Evolutionary conservation across 352 stramenopile genomes (phyloP).

Genomic region (Achlya hypogyna): DNA sequence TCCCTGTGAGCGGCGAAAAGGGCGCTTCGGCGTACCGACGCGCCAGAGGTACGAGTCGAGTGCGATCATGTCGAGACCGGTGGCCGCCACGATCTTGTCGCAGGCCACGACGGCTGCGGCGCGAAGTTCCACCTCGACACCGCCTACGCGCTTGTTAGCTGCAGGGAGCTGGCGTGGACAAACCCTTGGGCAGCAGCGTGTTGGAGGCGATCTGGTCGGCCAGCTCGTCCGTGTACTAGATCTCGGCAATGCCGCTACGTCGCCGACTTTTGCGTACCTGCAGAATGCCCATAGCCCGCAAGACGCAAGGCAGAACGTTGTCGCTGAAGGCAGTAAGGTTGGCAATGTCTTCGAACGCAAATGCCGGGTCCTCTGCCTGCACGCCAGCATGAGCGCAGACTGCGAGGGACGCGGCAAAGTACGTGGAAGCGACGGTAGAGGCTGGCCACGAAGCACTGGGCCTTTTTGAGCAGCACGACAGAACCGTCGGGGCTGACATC

Average conservation of each 20-base stretch:
- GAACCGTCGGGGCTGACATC: slow-evolving; percentile 34
- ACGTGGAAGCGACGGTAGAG: slow-evolving; percentile 67
- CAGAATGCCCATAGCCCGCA: slow-evolving; percentile 57
- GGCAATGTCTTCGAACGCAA: slow-evolving; percentile 51
- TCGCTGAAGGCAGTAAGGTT: slow-evolving; percentile 56
- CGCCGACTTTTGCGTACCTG: slow-evolving; percentile 29
- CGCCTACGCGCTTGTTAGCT: not conserved
- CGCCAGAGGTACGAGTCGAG: slow-evolving; percentile 69
- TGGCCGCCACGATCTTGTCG: slow-evolving; percentile 50
- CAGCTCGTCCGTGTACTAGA: slow-evolving; percentile 49
- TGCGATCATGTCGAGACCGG: slow-evolving; percentile 29
- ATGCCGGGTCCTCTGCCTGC: slow-evolving; percentile 37
- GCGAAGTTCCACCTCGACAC: slow-evolving; percentile 52
- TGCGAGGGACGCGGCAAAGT: not conserved
- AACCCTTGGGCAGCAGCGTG: slow-evolving; percentile 29
- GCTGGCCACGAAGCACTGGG: slow-evolving; percentile 41
- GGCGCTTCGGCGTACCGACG: slow-evolving; percentile 29
- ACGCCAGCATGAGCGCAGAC: slow-evolving; percentile 3
- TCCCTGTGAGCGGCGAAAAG: not conserved
- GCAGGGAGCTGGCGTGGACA: slow-evolving; percentile 20
- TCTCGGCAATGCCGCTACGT: not conserved
- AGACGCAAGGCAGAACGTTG: slow-evolving; percentile 67
- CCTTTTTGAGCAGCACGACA: slow-evolving; percentile 63
- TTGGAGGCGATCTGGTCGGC: slow-evolving; percentile 32
- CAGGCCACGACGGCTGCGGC: slow-evolving; percentile 55